phyloP scores from a whole-genome alignment of 2,329 filamentous ascomycete genomes.

The Myotisia sp. region DNA sequence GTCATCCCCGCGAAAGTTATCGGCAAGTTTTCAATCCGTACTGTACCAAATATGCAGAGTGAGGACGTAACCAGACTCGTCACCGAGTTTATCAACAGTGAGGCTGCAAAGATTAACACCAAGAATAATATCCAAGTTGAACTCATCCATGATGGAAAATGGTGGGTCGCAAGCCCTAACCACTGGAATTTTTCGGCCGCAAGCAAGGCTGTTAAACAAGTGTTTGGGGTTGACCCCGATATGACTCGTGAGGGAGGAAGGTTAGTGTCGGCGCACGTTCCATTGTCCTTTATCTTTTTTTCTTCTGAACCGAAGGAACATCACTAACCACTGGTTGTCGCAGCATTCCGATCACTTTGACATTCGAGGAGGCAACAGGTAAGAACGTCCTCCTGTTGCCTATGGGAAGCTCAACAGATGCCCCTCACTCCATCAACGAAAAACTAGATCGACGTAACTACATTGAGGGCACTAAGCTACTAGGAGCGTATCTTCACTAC shows the following conservation, averaged over 20 bases:
- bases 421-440: slow-evolving; percentile 95
- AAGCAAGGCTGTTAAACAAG: slow-evolving; percentile 86
- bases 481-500: slow-evolving; percentile 92
- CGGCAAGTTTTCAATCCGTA: slow-evolving; percentile 97
- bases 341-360: slow-evolving; percentile 91
- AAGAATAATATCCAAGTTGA: slow-evolving; percentile 81
- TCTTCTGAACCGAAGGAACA: no score
- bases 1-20: slow-evolving; percentile 96
- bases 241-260: slow-evolving; percentile 91
- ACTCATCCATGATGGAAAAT: slow-evolving; percentile 84
- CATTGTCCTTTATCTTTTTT: slow-evolving; percentile 11
- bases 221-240: slow-evolving; percentile 87
- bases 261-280: slow-evolving; percentile 31
- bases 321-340: no score
- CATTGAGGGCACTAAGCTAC: slow-evolving; percentile 90
- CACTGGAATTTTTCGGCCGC: slow-evolving; percentile 98
- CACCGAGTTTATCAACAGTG: slow-evolving; percentile 65
- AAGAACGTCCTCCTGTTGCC: slow-evolving; percentile 94
- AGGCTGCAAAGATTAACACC: slow-evolving; percentile 72
- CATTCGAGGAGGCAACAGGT: slow-evolving; percentile 91
- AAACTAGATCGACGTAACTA: slow-evolving; percentile 96
- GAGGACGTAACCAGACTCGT: slow-evolving; percentile 76
- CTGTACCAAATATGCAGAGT: slow-evolving; percentile 93
- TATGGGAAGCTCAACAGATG: slow-evolving; percentile 95
- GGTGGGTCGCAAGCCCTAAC: slow-evolving; percentile 95